These are phyloP conservation scores for Xylaria cubensis DNA, from an alignment of 495 filamentous ascomycete genomes.

Conservation along the genomic window DNA sequence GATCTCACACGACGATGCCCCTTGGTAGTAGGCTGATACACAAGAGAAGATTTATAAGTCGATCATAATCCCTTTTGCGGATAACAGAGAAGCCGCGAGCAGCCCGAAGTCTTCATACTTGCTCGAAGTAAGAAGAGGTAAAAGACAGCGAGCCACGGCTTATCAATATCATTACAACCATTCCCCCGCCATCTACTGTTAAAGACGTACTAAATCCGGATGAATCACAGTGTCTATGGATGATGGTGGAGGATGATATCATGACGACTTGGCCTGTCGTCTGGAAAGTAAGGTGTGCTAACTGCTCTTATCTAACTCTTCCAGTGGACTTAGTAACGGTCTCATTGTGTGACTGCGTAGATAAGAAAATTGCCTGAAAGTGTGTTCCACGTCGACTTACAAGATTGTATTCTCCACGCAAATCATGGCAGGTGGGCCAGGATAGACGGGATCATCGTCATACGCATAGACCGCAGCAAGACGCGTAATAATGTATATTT, in stretches of 20 bases:
- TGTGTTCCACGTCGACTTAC: background rate
- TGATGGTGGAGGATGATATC: background rate
- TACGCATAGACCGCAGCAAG: background rate
- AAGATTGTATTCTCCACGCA: background rate
- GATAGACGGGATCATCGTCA: background rate
- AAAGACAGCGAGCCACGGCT: background rate
- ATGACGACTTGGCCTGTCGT: background rate
- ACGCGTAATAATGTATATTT: background rate
- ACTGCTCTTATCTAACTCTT: background rate
- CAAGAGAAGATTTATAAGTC: background rate
- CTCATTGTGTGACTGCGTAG: background rate
- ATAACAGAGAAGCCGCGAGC: background rate
- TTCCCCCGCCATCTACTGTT: background rate
- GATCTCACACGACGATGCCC: rapidly evolving
- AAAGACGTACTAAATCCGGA: background rate
- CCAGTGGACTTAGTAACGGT: background rate
- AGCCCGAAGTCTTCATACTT: background rate
- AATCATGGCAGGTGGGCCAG: background rate
- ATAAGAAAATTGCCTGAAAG: background rate
- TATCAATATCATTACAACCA: background rate
- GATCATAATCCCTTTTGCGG: background rate
- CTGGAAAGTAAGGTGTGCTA: background rate
- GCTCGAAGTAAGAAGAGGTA: background rate
- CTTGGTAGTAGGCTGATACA: background rate
- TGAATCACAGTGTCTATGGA: background rate